Evolutionary conservation across 2,329 filamentous ascomycete genomes (phyloP), one percentile per base, ranked within the genome.

Genomic region (Colletotrichum melonis): DNA sequence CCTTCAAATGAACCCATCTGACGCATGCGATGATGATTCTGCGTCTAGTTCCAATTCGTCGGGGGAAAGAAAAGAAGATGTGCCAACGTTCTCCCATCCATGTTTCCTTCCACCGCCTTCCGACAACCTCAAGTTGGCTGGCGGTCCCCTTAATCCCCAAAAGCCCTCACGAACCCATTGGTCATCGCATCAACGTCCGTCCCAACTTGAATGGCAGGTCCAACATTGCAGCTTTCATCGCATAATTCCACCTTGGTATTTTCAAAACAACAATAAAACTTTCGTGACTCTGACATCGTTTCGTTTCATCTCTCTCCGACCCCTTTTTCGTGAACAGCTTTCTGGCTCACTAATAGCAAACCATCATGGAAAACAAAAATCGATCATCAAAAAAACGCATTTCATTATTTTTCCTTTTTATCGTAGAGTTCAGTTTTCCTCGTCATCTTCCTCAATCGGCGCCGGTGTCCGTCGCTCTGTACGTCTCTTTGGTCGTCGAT

Each of bases 391-490:
- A 46, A 60, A 69, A 35, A 54, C 56, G 49, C 67, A 46, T 56
- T 62, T 66, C 46, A 42, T 73, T 59, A 30, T 56, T 38, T 30
- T 26, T 46, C 3, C 9, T 22, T 30, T 56, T 30, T 24, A 22
- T 28, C 16, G 24, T 12, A 26, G 70, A 73, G 35, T 73, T 73
- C 70, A 74, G 69, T 74, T 72, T 60, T 95, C 96, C 46, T 95
- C 85, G 0, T 88, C 85, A 76, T 96, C 94, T 80, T 94, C 92
- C 78, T 93, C 91, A 68, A 95, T 93, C 6, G 91, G 89, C 16
- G 92, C 93, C 1, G 93, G 93, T 24, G 92, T 94, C 72, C 92
- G 87, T 76, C 93, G 86, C 82, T 94, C 92, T 75, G 88, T 90
- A 77, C 91, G 88, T 78, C 92, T 86, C 86, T 92, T 93, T 55